Conservation (phyloP, 768 basidiomycete genomes). For the Hirschioporus abietinus region DNA sequence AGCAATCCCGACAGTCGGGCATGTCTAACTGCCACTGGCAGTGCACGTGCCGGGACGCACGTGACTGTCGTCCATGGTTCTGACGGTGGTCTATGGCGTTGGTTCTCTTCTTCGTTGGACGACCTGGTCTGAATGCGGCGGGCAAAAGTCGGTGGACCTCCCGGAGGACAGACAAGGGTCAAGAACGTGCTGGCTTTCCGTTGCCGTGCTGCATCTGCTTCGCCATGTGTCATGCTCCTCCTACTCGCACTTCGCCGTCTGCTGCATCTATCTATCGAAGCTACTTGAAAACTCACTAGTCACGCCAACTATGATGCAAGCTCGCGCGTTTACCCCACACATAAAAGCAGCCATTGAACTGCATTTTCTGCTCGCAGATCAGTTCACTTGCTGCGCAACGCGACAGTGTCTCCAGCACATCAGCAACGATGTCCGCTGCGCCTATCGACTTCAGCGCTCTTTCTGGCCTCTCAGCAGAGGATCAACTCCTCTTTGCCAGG, state of each 20-base stretch:
- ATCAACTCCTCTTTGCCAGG: constrained; percentile 38
- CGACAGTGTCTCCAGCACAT: neutral
- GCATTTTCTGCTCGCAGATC: neutral
- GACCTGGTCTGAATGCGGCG: neutral
- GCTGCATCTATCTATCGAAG: neutral
- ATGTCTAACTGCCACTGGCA: neutral
- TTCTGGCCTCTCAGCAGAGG: constrained; percentile 30
- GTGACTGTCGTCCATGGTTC: too few species aligned
- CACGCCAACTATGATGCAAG: constrained; percentile 4
- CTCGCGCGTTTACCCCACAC: neutral
- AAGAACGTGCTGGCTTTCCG: neutral
- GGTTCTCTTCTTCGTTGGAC: too few species aligned
- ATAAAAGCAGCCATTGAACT: neutral
- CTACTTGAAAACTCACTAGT: neutral
- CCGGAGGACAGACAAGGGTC: neutral
- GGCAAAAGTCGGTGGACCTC: neutral
- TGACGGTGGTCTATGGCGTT: too few species aligned
- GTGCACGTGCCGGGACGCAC: neutral
- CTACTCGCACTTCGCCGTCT: neutral
- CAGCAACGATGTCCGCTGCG: neutral
- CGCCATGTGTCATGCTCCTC: constrained; percentile 1
- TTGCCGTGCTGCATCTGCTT: neutral
- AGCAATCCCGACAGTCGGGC: neutral
- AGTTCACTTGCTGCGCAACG: neutral
- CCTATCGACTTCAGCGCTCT: constrained; percentile 7